Conservation (phyloP, 768 basidiomycete genomes). For the Psilocybe subaeruginosa region DNA sequence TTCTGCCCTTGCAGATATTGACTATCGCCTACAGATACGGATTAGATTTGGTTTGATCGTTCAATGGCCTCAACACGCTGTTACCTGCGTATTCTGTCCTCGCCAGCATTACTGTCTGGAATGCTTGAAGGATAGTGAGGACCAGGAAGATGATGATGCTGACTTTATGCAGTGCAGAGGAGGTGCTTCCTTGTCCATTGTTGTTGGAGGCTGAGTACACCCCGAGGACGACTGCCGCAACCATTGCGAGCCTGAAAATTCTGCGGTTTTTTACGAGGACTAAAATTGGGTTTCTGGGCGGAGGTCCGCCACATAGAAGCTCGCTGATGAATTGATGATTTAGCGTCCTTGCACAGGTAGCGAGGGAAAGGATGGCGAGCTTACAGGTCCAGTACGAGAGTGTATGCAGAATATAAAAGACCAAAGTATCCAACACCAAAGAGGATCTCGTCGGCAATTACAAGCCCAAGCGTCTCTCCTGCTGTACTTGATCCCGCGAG, state of each 20-base stretch:
- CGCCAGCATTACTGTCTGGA: constrained; percentile 31
- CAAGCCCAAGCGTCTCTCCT: constrained; percentile 33
- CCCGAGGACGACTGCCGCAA: constrained; percentile 34
- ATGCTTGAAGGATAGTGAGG: constrained; percentile 34
- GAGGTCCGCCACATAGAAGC: constrained; percentile 14
- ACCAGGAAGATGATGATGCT: constrained; percentile 40
- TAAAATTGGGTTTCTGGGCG: constrained; percentile 19
- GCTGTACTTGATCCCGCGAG: constrained; percentile 32
- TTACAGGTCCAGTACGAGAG: constrained; percentile 45
- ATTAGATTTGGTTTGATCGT: too few relatives aligned
- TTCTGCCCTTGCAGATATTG: constrained; percentile 4
- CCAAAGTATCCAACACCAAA: constrained; percentile 47
- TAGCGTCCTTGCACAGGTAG: neutral
- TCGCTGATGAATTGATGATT: constrained; percentile 17
- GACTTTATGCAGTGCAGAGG: constrained; percentile 30
- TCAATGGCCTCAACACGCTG: neutral
- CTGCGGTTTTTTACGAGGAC: constrained; percentile 30
- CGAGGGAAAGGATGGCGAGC: neutral
- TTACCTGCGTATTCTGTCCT: constrained; percentile 25
- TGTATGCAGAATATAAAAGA: constrained; percentile 44
- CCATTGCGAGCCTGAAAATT: constrained; percentile 32
- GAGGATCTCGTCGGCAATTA: constrained; percentile 42
- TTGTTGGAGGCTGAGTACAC: constrained; percentile 21
- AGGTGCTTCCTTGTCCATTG: constrained; percentile 14
- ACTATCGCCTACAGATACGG: neutral